Evolutionary conservation across 73 alveolate species (phyloP).

Genomic region (Stentor roeselii): DNA sequence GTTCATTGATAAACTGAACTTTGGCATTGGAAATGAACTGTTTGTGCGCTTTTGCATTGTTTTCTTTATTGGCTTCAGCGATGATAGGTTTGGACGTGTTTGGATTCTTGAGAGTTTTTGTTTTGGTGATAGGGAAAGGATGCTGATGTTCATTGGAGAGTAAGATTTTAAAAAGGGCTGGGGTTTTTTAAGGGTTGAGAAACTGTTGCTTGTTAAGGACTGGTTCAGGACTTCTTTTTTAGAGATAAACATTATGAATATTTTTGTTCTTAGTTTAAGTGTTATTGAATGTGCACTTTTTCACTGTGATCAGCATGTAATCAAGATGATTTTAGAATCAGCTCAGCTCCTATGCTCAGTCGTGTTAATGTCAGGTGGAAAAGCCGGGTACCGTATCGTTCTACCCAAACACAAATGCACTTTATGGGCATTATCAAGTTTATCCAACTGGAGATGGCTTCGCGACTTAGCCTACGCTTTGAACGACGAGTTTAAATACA

Average conservation of each 20-base stretch:
- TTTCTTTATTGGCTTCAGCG: background rate
- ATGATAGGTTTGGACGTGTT: background rate
- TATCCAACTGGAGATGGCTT: slow-evolving; percentile 1
- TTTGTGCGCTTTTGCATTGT: background rate
- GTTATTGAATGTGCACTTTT: background rate
- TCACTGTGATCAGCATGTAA: background rate
- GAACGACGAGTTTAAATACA: background rate
- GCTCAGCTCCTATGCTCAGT: background rate
- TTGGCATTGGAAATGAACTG: background rate
- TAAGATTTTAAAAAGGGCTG: background rate
- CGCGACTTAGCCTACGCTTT: background rate
- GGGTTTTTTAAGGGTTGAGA: background rate
- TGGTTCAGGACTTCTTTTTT: background rate
- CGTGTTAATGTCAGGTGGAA: background rate
- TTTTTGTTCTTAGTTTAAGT: background rate
- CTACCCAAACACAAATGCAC: background rate
- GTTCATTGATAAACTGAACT: background rate
- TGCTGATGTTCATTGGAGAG: background rate
- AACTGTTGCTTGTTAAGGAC: background rate
- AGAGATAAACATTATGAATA: background rate
- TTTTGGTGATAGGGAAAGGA: background rate
- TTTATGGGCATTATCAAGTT: background rate
- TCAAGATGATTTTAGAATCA: background rate
- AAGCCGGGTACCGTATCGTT: background rate
- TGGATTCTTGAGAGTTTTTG: background rate